These are phyloP conservation scores for Fraxinus cuspidata DNA, from an alignment of 257 asterid species.

Conservation along the genomic window DNA sequence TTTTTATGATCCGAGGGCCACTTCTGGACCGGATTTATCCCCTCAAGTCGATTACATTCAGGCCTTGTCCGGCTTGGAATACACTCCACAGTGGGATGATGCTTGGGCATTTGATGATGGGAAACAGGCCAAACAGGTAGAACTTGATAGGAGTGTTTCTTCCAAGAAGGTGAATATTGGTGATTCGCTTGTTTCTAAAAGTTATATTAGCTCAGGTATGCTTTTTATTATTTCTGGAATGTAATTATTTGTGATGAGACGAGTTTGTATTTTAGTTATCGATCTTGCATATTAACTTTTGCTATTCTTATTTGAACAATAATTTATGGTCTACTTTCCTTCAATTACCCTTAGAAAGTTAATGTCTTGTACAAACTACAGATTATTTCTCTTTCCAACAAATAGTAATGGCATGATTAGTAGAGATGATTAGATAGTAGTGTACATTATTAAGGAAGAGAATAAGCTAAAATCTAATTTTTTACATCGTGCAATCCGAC, in stretches of 20 bases:
- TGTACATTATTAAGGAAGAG: background rate
- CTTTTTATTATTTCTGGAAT: background rate
- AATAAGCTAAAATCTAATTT: background rate
- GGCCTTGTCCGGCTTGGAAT: constrained; percentile 61
- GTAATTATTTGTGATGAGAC: background rate
- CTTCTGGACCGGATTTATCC: constrained; percentile 41
- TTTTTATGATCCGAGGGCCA: constrained; percentile 36
- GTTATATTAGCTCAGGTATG: constrained; percentile 55
- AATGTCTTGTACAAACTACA: background rate
- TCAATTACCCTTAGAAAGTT: background rate
- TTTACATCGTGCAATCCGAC: background rate
- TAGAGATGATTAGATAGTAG: background rate
- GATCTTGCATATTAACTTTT: background rate
- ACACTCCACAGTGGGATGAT: constrained; percentile 49
- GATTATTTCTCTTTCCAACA: background rate
- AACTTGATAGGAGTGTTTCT: constrained; percentile 36
- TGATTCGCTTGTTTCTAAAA: constrained; percentile 39
- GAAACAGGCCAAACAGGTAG: constrained; percentile 45
- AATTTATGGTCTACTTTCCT: background rate
- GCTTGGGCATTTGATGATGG: constrained; percentile 49
- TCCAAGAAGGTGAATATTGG: constrained; percentile 37
- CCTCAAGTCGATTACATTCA: constrained; percentile 59
- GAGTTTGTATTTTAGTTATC: background rate
- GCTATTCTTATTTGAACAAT: background rate
- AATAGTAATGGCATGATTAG: background rate